These are phyloP conservation scores for Aspergillus transmontanensis DNA, from an alignment of 2,329 filamentous ascomycete species.

Conservation along the genomic window DNA sequence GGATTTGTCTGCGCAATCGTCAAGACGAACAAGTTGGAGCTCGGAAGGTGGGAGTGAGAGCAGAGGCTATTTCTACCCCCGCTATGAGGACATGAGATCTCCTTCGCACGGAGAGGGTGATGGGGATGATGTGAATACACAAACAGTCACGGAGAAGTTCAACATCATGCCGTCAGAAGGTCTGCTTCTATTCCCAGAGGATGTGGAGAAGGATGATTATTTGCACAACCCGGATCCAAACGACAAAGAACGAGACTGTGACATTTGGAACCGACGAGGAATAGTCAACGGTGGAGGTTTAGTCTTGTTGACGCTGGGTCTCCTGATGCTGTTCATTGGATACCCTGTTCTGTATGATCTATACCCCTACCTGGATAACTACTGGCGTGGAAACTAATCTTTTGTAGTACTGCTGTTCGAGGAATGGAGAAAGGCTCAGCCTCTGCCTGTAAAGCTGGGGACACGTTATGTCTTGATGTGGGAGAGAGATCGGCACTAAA, in stretches of 20 bases:
- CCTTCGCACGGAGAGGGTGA: slow-evolving; percentile 65
- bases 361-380: slow-evolving; percentile 6
- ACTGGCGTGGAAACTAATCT: neutral
- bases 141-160: slow-evolving; percentile 73
- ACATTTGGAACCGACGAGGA: slow-evolving; percentile 67
- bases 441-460: slow-evolving; percentile 35
- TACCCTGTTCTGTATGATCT: slow-evolving; percentile 67
- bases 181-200: slow-evolving; percentile 68
- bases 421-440: slow-evolving; percentile 37
- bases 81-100: slow-evolving; percentile 62
- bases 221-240: slow-evolving; percentile 70
- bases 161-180: slow-evolving; percentile 70
- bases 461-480: slow-evolving; percentile 54
- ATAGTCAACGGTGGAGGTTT: slow-evolving; percentile 67
- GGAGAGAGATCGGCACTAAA: slow-evolving; percentile 56
- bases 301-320: slow-evolving; percentile 59
- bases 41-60: slow-evolving; percentile 61
- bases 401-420: slow-evolving; percentile 59
- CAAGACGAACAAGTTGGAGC: slow-evolving; percentile 66
- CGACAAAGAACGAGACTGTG: slow-evolving; percentile 63
- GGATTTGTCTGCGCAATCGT: slow-evolving; percentile 56
- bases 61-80: slow-evolving; percentile 53
- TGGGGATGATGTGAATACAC: slow-evolving; percentile 67
- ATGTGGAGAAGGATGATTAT: slow-evolving; percentile 73
- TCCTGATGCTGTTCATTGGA: slow-evolving; percentile 67